Evolutionary conservation across 2,329 filamentous ascomycete species (phyloP).

Genomic region (Penicillium occitanis): DNA sequence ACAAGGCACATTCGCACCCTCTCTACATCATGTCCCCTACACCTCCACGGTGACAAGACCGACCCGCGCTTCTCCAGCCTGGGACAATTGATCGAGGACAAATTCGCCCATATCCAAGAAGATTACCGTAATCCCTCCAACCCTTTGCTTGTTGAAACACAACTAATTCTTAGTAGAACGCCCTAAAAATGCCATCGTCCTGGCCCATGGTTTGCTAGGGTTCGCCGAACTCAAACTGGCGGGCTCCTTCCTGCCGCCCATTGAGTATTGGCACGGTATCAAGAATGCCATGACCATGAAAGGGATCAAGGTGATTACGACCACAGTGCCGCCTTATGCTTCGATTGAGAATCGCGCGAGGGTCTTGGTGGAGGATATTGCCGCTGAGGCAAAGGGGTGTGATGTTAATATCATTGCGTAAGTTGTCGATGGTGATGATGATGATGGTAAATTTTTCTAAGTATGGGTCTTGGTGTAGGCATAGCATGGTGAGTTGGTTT

Average conservation of each 20-base stretch:
- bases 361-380: conserved; percentile 55
- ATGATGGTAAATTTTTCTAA: not conserved
- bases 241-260: conserved; percentile 55
- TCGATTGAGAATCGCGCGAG: conserved; percentile 60
- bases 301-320: conserved; percentile 61
- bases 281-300: conserved; percentile 57
- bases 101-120: conserved; percentile 60
- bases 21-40: not conserved
- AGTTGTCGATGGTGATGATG: conserved; percentile 29
- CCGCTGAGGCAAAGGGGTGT: conserved; percentile 54
- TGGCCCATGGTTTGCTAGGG: conserved; percentile 66
- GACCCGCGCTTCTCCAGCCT: conserved; percentile 54
- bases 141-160: not conserved
- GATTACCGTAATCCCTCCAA: conserved; percentile 52
- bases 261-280: conserved; percentile 66
- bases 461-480: conserved; percentile 29
- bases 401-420: conserved; percentile 66
- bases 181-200: conserved; percentile 59
- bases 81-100: conserved; percentile 58
- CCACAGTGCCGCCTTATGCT: conserved; percentile 58
- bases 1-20: not conserved
- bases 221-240: conserved; percentile 62
- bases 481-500: conserved; percentile 48
- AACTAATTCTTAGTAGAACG: conserved; percentile 31
- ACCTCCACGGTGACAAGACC: conserved; percentile 9